These are phyloP conservation scores for Tolypocladium ophioglossoides DNA, from an alignment of 2,329 filamentous ascomycete genomes.

Conservation along the genomic window DNA sequence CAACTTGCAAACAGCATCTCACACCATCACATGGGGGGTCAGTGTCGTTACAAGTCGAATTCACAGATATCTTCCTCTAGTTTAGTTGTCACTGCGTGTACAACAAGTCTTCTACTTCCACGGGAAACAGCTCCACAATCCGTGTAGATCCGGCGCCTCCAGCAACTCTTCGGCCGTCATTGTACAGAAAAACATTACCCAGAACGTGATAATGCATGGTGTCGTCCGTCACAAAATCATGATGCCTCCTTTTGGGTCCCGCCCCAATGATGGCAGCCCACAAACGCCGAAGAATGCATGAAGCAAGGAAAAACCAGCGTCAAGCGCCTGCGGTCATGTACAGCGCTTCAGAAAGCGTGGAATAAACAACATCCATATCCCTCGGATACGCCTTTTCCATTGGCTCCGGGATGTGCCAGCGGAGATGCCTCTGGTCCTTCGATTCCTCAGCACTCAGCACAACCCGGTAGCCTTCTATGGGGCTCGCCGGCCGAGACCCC, in stretches of 20 bases:
- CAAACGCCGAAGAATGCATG: conserved; percentile 8
- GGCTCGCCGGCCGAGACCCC: conserved; percentile 14
- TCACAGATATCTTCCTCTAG: background rate
- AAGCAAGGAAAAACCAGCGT: background rate
- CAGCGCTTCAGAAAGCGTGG: conserved; percentile 11
- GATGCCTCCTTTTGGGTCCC: background rate
- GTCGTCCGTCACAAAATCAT: background rate
- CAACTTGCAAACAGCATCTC: background rate
- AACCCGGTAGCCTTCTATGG: conserved; percentile 19
- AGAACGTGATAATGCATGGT: background rate
- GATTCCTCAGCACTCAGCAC: conserved; percentile 15
- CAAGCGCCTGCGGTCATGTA: background rate
- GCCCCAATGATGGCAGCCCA: background rate
- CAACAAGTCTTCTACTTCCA: background rate
- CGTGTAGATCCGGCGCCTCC: conserved; percentile 1
- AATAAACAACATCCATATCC: conserved; percentile 27
- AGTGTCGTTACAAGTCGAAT: background rate
- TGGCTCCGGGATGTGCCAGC: conserved; percentile 25
- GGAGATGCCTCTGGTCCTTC: conserved; percentile 15
- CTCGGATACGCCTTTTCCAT: conserved; percentile 24
- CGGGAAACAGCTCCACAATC: background rate
- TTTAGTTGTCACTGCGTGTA: background rate
- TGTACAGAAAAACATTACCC: background rate
- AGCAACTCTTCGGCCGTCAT: background rate
- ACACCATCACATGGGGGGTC: background rate